Evolutionary conservation across 2,329 filamentous ascomycete genomes (phyloP).

Genomic region (Clonostachys solani): DNA sequence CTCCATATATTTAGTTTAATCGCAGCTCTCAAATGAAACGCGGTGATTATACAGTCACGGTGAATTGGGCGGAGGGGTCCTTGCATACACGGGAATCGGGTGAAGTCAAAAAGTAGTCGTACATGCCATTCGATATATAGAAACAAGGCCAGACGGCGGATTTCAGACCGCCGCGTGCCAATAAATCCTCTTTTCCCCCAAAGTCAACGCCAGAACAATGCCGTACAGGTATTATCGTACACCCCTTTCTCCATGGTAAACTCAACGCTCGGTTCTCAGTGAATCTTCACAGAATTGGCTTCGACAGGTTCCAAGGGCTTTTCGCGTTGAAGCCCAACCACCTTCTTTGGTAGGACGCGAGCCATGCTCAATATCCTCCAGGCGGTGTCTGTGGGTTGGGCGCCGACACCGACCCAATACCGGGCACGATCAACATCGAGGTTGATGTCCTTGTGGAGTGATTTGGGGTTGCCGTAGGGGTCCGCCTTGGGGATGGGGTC

Average conservation of each 20-base stretch:
- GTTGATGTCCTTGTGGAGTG: conserved; percentile 85
- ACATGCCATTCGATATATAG: no score
- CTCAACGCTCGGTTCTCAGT: conserved; percentile 7
- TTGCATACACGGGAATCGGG: no score
- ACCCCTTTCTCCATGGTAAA: not conserved
- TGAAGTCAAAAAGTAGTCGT: no score
- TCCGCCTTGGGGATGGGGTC: conserved; percentile 62
- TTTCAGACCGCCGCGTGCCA: no score
- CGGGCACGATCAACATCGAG: conserved; percentile 76
- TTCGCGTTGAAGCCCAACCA: conserved; percentile 22
- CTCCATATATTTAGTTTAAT: no score
- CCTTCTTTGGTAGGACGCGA: conserved; percentile 30
- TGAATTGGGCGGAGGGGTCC: no score
- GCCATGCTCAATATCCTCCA: conserved; percentile 87
- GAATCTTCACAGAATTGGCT: conserved; percentile 19
- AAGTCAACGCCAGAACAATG: not conserved
- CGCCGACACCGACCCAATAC: conserved; percentile 97
- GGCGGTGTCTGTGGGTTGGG: conserved; percentile 85
- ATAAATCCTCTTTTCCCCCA: no score
- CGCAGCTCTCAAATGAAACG: no score
- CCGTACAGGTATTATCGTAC: not conserved
- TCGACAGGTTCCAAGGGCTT: conserved; percentile 16
- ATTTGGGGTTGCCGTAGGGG: conserved; percentile 56
- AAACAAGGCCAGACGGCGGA: no score
- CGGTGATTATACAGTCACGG: no score